Evolutionary conservation across 495 filamentous ascomycete genomes (phyloP), one percentile per base, ranked within the genome.

Genomic region (Trichoderma virens): DNA sequence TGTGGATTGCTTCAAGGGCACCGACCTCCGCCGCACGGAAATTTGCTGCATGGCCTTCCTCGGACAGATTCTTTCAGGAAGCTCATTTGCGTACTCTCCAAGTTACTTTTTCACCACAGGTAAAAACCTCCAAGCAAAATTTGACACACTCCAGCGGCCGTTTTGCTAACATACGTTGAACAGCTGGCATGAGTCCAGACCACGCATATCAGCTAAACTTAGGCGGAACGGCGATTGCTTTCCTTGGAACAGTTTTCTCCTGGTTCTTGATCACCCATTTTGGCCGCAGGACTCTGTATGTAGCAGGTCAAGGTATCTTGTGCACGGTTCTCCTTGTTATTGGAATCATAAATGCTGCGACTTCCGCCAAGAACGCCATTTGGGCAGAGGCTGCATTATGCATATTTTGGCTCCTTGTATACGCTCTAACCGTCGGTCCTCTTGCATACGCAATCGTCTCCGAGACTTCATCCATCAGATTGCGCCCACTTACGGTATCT

Each of bases 91-190:
- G 62, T 86, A 86, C 64, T 88, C 85, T 65, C 84, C 83, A 20
- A 88, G 85, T 18, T 87, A 88, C 70, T 90, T 89, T 74, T 79
- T 86, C 67, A 74, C 83, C n/a, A n/a, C n/a, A n/a, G n/a, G n/a
- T n/a, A n/a, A n/a, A n/a, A n/a, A n/a, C n/a, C n/a, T n/a, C n/a
- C n/a, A n/a, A n/a, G n/a, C n/a, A n/a, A n/a, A n/a, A n/a, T n/a
- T n/a, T n/a, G n/a, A n/a, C n/a, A n/a, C n/a, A n/a, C n/a, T n/a
- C n/a, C n/a, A n/a, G n/a, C n/a, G n/a, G n/a, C n/a, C n/a, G n/a
- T n/a, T n/a, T n/a, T n/a, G n/a, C n/a, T n/a, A n/a, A n/a, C n/a
- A n/a, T n/a, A n/a, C n/a, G n/a, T n/a, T n/a, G n/a, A 59, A 82
- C 85, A 66, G 88, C 87, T 7, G 88, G 88, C 2, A 75, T 89